Evolutionary conservation across 139 green algal genomes (phyloP).

Genomic region (Dunaliella primolecta): DNA sequence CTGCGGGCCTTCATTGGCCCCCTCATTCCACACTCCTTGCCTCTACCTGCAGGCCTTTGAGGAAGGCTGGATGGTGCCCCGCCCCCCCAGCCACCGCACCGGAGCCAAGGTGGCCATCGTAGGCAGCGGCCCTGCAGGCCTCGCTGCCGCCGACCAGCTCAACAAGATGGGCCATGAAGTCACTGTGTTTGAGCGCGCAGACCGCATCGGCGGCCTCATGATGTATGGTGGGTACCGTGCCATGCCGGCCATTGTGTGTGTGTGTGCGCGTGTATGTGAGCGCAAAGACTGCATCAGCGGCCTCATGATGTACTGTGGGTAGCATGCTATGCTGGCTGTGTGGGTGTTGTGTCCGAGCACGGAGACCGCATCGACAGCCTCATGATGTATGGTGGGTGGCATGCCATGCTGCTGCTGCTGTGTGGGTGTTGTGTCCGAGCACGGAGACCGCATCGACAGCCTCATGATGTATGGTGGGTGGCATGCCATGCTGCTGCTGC

Average conservation of each 20-base stretch:
- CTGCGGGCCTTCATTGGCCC: too few relatives aligned
- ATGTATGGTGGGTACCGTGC: constrained; percentile 74
- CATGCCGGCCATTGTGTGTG: background rate
- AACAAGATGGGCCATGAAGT: constrained; percentile 90
- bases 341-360: constrained; percentile 81
- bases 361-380: constrained; percentile 88
- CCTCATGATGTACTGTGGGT: constrained; percentile 93
- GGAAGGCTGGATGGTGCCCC: constrained; percentile 91
- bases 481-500: background rate
- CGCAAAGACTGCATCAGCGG: constrained; percentile 86
- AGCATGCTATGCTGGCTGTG: background rate
- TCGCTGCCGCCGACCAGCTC: constrained; percentile 95
- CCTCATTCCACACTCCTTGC: too few relatives aligned
- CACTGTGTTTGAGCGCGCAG: constrained; percentile 91
- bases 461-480: constrained; percentile 93
- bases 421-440: constrained; percentile 77
- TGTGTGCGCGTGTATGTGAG: constrained; percentile 75
- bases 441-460: constrained; percentile 85
- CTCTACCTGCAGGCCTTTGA: constrained; percentile 78
- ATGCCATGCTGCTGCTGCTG: background rate
- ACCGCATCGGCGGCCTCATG: constrained; percentile 94
- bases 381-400: constrained; percentile 88
- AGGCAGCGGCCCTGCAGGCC: constrained; percentile 83
- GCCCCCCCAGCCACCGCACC: constrained; percentile 76
- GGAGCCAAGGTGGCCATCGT: constrained; percentile 83